Conservation (phyloP, 2,329 filamentous ascomycete genomes). For the Colletotrichum trifolii region DNA sequence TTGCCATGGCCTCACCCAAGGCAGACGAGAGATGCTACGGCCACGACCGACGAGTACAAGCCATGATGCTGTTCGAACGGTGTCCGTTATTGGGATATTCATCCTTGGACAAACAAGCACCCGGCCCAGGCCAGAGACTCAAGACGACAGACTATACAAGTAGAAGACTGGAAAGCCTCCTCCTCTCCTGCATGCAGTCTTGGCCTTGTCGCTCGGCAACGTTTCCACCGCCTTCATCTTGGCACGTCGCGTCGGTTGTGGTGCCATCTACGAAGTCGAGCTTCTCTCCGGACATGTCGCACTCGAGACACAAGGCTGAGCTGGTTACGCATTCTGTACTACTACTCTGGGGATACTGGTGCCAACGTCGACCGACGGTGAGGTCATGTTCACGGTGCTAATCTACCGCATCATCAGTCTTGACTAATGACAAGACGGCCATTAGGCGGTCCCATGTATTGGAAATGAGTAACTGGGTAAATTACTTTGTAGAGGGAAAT, state of each 20-base stretch:
- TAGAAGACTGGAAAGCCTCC: not conserved
- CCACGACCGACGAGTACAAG: no score
- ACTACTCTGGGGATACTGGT: not conserved
- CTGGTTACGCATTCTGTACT: not conserved
- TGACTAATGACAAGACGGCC: slow-evolving; percentile 22
- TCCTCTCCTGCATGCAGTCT: not conserved
- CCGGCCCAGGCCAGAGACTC: not conserved
- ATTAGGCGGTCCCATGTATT: slow-evolving; percentile 24
- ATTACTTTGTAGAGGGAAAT: slow-evolving; percentile 4
- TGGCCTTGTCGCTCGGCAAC: slow-evolving; percentile 26
- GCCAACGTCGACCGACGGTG: not conserved
- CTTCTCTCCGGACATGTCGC: no score
- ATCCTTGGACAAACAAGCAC: no score
- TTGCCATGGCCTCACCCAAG: no score
- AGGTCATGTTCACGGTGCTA: slow-evolving; percentile 10
- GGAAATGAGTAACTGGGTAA: slow-evolving; percentile 1
- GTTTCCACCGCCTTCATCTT: slow-evolving; percentile 26
- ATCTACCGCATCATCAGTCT: not conserved
- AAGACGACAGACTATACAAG: not conserved
- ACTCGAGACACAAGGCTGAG: not conserved
- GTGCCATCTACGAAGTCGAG: no score
- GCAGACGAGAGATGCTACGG: no score
- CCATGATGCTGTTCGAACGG: no score
- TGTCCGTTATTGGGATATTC: no score
- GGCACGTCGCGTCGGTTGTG: not conserved